Base-by-base conservation (phyloP, 768 basidiomycete genomes). In the Kwoniella bestiolae region DNA sequence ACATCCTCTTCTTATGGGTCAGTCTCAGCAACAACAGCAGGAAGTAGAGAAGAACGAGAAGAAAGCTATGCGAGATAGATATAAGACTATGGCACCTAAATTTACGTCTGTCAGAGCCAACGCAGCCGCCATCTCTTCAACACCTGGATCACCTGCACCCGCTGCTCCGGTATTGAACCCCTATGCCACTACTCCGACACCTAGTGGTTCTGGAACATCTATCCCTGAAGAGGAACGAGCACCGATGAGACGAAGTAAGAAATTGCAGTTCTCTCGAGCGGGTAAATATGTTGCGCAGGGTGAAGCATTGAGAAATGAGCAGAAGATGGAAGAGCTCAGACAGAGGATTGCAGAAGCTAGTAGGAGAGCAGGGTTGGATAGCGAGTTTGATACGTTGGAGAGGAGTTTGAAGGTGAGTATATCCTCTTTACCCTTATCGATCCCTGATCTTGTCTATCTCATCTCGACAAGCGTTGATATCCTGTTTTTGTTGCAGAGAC, bases 71-170 rank as follows among this genome's bases (percentile, higher is more conserved):
- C 92, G 94, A 80, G 92, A 96, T 80, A 83, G 90, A 67, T 96
- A 96, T 82, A 95, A 94, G 79, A 73, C 95, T 18, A 97, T 99
- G 94, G 94, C 94, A 69, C 96, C 96, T 55, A 99, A 99, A 81
- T 99, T 98, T 80, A 91, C 94, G 0, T 92, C 92, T 3, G 94
- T 95, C 81, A 93, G 90, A 84, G 91, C 89, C 21, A 52, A 83
- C 71, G 32, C 49, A 60, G 44, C 26, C 46, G 23, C 52, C 25
- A 66, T 63, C 26, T 61, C 67, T 66, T 16, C 73, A 50, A 2
- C 8, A 6, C 32, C 60, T 26, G 45, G 47, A 3, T 87, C 91
- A n/a, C 90, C 87, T 64, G 84, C 84, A 2, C 87, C 90, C 3
- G 87, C 88, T 0, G 72, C 72, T 8, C 72, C 79, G 6, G 49